Base-by-base conservation (phyloP, 305 asterid species). In the Fraxinus paxiana region DNA sequence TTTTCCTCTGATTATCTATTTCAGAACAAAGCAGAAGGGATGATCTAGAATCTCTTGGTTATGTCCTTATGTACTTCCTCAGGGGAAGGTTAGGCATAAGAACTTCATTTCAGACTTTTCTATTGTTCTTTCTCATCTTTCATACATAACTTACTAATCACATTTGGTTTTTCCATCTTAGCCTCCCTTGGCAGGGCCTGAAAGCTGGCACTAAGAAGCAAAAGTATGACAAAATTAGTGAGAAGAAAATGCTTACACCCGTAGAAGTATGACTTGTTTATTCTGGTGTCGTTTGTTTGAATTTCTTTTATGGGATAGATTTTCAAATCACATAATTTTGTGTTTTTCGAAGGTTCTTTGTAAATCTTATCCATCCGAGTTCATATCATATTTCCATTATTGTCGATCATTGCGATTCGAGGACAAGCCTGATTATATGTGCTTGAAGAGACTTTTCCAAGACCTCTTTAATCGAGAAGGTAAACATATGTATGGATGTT, bases 151-250 rank as follows among this genome's bases (percentile, higher is more conserved):
- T 41, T 81, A 48, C 67, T 78, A 54, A 61, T 80, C 22, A 38
- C 30, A n/a, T 80, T 78, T 84, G n/a, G 33, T 72, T 69, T 81
- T 18, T 43, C 12, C 24, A 5, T 79, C 73, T 10, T 83, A 93
- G 98, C 87, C 98, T 93, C 85, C 98, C 98, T 48, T 93, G 98
- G 98, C 98, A 92, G 85, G 97, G 97, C 33, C 75, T 91, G 83
- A 91, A 88, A 91, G 97, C 92, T 81, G 97, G 93, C 80, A 90
- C 96, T 15, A 93, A 93, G 84, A 93, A 93, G 85, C 97, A 92
- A 87, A 93, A 93, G 77, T 93, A 93, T 75, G 98, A 93, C 82
- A 92, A 86, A 87, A 93, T 93, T 82, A 93, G 97, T 70, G 98
- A 93, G 89, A 93, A 92, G 88, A 93, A 93, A 88, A 93, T 92